Percentiles rank a stretch among this genome's conserved stretches.
These are phyloP conservation scores for Pyrrhoderma noxium DNA, from an alignment of 1,284 basidiomycete genomes.

Conservation along the genomic window DNA sequence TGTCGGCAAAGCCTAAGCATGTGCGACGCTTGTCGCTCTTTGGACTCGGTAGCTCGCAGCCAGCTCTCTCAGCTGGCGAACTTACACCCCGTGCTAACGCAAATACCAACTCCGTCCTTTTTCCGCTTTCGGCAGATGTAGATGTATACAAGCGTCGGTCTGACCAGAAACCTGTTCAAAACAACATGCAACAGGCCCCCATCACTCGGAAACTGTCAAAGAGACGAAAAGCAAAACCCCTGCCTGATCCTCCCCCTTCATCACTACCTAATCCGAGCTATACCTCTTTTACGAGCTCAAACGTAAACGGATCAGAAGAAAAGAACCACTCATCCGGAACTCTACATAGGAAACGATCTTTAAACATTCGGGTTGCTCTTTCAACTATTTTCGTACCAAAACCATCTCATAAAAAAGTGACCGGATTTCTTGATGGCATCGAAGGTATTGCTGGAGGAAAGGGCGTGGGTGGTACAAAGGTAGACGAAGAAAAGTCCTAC, in stretches of 20 bases:
- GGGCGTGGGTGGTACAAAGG: neutral
- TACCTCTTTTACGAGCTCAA: neutral
- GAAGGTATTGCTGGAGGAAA: constrained; percentile 7
- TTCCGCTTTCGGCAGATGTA: neutral
- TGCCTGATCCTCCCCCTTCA: constrained; percentile 2
- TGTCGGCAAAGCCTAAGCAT: constrained; percentile 13
- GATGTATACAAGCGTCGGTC: neutral
- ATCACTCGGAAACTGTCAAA: constrained; percentile 12
- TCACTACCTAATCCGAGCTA: neutral
- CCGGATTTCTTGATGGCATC: constrained; percentile 13
- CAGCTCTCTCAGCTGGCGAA: constrained; percentile 2
- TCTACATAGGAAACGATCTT: constrained; percentile 6
- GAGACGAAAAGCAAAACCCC: constrained; percentile 3
- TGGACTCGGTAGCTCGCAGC: constrained; percentile 9
- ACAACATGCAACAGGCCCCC: neutral
- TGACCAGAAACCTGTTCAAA: neutral
- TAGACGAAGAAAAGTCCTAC: constrained; percentile 1
- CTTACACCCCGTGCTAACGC: constrained; percentile 7
- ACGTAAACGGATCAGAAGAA: too few relatives aligned
- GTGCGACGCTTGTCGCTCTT: constrained; percentile 14
- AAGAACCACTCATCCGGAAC: neutral
- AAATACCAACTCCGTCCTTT: constrained; percentile 1
- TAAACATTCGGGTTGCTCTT: constrained; percentile 15
- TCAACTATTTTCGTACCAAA: constrained; percentile 15
- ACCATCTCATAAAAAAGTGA: constrained; percentile 9